Evolutionary conservation across 2,329 filamentous ascomycete genomes (phyloP).

Genomic region (Ceratocystis papillata): DNA sequence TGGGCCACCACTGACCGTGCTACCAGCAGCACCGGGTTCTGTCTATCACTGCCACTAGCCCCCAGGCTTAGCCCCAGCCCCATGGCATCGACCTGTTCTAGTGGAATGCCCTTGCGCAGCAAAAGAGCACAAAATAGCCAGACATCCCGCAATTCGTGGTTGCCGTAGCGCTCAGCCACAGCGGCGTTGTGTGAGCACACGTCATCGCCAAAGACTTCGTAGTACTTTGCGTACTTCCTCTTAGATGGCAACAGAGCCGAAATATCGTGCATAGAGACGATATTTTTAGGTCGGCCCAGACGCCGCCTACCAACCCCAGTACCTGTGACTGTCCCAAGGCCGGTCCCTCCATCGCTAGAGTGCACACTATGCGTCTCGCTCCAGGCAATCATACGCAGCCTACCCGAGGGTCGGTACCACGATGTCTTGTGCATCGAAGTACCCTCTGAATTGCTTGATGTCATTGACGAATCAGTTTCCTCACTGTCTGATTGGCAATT

Average conservation of each 20-base stretch:
- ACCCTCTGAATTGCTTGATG: constrained; percentile 51
- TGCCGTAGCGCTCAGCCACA: constrained; percentile 61
- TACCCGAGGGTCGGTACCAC: constrained; percentile 45
- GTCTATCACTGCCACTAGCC: neutral
- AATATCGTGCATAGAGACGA: constrained; percentile 63
- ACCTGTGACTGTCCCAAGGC: constrained; percentile 38
- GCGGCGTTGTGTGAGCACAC: constrained; percentile 76
- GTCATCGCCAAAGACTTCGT: constrained; percentile 71
- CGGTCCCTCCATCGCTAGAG: constrained; percentile 48
- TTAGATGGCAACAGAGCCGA: constrained; percentile 66
- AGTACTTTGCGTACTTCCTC: constrained; percentile 62
- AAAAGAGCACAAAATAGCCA: constrained; percentile 76
- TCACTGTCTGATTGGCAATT: constrained; percentile 34
- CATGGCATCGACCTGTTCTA: constrained; percentile 47
- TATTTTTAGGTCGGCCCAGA: constrained; percentile 34
- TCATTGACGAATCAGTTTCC: constrained; percentile 33
- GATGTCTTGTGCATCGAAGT: constrained; percentile 50
- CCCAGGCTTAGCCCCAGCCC: neutral
- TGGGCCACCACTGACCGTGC: constrained; percentile 50
- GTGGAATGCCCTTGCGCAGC: constrained; percentile 62
- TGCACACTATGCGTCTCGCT: constrained; percentile 47
- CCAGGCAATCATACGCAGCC: constrained; percentile 46
- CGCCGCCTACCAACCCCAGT: constrained; percentile 39
- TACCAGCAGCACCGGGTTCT: constrained; percentile 47
- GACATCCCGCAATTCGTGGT: constrained; percentile 60